Evolutionary conservation across 2,329 filamentous ascomycete species (phyloP).

Genomic region (Ophiostoma novo-ulmi): DNA sequence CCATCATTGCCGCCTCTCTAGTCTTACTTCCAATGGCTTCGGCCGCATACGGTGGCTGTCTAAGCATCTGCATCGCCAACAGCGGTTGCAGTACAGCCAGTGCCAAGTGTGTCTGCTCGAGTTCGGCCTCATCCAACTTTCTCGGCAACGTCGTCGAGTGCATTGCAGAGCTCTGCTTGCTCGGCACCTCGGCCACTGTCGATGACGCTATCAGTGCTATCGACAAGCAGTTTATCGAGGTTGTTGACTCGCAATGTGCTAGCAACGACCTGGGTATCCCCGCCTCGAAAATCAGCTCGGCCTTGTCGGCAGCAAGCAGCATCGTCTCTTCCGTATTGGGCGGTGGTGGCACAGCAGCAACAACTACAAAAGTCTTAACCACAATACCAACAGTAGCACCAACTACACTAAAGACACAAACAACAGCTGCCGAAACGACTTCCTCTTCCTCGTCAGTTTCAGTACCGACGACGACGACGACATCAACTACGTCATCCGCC

Average conservation of each 20-base stretch:
- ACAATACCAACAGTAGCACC: not conserved
- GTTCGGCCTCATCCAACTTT: constrained; percentile 14
- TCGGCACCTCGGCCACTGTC: constrained; percentile 7
- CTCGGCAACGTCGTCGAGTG: constrained; percentile 25
- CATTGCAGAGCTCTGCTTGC: constrained; percentile 24
- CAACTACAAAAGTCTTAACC: constrained; percentile 11
- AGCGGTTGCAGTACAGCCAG: constrained; percentile 24
- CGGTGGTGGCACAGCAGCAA: constrained; percentile 1
- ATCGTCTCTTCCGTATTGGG: constrained; percentile 19
- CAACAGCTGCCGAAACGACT: not conserved
- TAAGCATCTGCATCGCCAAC: constrained; percentile 24
- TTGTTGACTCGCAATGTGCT: constrained; percentile 24
- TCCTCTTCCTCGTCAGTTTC: not conserved
- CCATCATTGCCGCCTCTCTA: not conserved
- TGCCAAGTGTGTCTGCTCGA: constrained; percentile 26
- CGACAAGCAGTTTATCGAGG: constrained; percentile 21
- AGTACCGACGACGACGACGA: not conserved
- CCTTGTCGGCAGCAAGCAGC: constrained; percentile 24
- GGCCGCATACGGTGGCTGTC: constrained; percentile 24
- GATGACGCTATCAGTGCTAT: constrained; percentile 18
- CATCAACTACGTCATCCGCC: not conserved
- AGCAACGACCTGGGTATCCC: constrained; percentile 19
- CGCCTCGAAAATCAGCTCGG: constrained; percentile 18
- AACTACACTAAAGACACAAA: constrained; percentile 1
- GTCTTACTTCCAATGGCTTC: constrained; percentile 2